Evolutionary conservation across 345 rosid species (phyloP).

Genomic region (Lepidium sativum): DNA sequence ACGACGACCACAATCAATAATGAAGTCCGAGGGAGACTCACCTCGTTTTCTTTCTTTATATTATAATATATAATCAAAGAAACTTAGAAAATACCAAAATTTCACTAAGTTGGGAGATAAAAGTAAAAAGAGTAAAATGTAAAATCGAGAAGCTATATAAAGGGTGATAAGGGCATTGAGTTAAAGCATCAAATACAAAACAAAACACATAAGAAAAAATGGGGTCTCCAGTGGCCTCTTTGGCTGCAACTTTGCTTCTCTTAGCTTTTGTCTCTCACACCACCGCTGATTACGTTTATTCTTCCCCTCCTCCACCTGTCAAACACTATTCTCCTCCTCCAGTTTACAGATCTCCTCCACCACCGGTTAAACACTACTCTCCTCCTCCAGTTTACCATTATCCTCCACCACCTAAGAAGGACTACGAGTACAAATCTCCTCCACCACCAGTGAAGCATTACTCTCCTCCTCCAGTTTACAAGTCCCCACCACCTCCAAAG

Average conservation of each 20-base stretch:
- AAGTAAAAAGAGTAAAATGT: not conserved
- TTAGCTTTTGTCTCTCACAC: constrained; percentile 35
- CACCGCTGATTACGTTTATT: constrained; percentile 33
- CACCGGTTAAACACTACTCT: constrained; percentile 11
- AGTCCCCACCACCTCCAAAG: too few relatives aligned
- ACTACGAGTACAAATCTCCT: too few relatives aligned
- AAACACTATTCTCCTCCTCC: constrained; percentile 32
- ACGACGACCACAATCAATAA: constrained; percentile 12
- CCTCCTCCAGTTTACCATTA: not conserved
- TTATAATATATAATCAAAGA: constrained; percentile 4
- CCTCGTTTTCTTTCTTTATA: not conserved
- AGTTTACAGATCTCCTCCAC: constrained; percentile 23
- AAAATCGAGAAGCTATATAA: constrained; percentile 46
- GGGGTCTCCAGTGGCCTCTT: constrained; percentile 47
- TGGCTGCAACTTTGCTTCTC: constrained; percentile 37
- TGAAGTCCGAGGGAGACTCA: not conserved
- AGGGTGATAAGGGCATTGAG: constrained; percentile 15
- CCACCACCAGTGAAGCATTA: too few relatives aligned
- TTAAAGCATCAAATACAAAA: constrained; percentile 27
- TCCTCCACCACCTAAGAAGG: not conserved
- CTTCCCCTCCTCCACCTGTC: constrained; percentile 33
- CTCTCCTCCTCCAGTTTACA: too few relatives aligned
- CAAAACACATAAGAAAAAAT: constrained; percentile 16
- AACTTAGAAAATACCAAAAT: too few relatives aligned
- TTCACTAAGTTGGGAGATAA: not conserved